Base-by-base conservation (phyloP, 179 eudicot genomes). In the Silene noctiflora region DNA sequence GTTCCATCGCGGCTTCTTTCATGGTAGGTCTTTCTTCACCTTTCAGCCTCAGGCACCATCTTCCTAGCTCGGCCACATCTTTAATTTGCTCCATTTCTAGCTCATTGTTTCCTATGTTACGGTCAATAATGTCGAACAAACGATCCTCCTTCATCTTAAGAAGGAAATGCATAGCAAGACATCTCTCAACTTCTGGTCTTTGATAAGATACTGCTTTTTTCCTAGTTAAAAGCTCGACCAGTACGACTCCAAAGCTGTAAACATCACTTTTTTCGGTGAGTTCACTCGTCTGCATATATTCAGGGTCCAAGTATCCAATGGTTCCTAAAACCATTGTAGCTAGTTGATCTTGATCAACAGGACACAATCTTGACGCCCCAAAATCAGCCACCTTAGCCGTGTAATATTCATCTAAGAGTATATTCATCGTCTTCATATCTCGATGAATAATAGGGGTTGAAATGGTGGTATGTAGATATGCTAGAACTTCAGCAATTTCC, bases 1-100 rank as follows among this genome's bases (percentile, higher is more conserved):
- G 27, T 67, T 84, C 86, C 58, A 27, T 72, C 0, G 85, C 82
- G 2, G 85, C 83, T 70, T 83, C 78, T 33, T 79, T 77, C 87
- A 82, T 84, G 3, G 53, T 64, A 1, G 84, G 83, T 55, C 83
- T 77, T 1, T 83, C 78, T 0, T 76, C 83, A 1, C 76, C 81
- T 20, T 56, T 83, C 33, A 69, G 2, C 39, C 24, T 76, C 20
- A 76, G 61, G 61, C 79, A 76, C 8, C 60, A 14, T 9, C 17
- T 19, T 24, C 79, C 78, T 16, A 83, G 69, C 33, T 68, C 17
- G 0, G 78, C 78, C n/a, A 83, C 76, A 31, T 56, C 70, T 27
- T 35, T 66, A 4, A 77, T 14, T 35, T 83, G 76, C 56, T 80
- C 69, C 6, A 69, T 14, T 4, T 21, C 56, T 25, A 4, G 24